Percentiles rank a stretch among this genome's conserved stretches.
Conservation (phyloP, 768 basidiomycete species). For the Crassisporium funariophilum region DNA sequence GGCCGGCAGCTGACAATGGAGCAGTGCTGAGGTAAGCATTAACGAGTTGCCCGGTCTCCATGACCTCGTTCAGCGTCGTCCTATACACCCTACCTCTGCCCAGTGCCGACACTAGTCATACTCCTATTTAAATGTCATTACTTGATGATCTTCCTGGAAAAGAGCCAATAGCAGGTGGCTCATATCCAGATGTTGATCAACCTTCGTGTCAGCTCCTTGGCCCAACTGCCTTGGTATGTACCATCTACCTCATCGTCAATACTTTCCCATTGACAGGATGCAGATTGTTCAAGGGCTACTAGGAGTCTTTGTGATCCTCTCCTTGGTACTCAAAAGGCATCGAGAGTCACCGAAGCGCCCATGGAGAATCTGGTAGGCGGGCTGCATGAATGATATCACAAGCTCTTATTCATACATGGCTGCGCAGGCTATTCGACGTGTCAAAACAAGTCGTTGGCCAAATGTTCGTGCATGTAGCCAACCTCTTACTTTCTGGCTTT, state of each 20-base stretch:
- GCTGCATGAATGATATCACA: slow-evolving; percentile 3
- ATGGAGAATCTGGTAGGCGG: slow-evolving; percentile 84
- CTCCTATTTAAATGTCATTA: slow-evolving; percentile 17
- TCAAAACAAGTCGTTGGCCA: slow-evolving; percentile 90
- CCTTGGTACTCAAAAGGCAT: slow-evolving; percentile 86
- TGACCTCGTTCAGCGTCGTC: slow-evolving; percentile 12
- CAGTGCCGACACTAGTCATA: slow-evolving; percentile 3
- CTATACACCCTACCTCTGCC: not conserved
- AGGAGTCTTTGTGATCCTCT: slow-evolving; percentile 89
- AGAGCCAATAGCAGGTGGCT: slow-evolving; percentile 14
- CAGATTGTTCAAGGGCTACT: slow-evolving; percentile 86
- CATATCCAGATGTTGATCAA: slow-evolving; percentile 45
- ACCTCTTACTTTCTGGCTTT: slow-evolving; percentile 77
- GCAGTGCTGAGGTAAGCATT: slow-evolving; percentile 18
- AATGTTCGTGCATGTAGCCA: slow-evolving; percentile 77
- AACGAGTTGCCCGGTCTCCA: slow-evolving; percentile 11
- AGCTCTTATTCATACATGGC: slow-evolving; percentile 4
- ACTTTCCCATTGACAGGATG: too few relatives aligned
- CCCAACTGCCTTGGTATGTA: slow-evolving; percentile 50
- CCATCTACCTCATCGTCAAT: slow-evolving; percentile 40
- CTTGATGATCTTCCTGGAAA: slow-evolving; percentile 10
- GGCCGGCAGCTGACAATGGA: not conserved
- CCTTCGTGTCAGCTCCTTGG: slow-evolving; percentile 55
- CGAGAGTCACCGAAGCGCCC: slow-evolving; percentile 82
- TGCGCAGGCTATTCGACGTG: slow-evolving; percentile 82